Percentiles rank a stretch among this genome's conserved stretches.
phyloP scores from a whole-genome alignment of 139 green algal genomes.

The Yamagishiella unicocca region DNA sequence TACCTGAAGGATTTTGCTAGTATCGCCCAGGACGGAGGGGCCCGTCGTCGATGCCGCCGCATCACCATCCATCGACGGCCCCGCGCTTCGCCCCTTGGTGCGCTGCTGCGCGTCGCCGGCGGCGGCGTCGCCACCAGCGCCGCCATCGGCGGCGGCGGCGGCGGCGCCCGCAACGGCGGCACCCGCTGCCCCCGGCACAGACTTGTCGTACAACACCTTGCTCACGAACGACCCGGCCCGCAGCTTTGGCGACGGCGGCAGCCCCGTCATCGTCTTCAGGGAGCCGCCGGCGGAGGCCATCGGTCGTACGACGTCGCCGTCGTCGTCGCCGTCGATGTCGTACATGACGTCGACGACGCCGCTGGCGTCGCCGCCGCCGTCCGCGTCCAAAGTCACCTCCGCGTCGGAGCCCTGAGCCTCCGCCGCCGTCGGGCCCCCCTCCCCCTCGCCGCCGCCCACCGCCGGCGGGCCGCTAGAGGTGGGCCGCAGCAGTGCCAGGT shows the following conservation, averaged over 20 bases:
- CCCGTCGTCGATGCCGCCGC: not conserved
- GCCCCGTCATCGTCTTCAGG: no score
- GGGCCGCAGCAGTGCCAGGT: not conserved
- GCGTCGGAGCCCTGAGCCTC: not conserved
- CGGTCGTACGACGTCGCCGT: not conserved
- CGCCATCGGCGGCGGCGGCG: not conserved
- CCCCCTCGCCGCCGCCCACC: not conserved
- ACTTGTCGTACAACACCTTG: no score
- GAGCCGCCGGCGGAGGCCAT: not conserved
- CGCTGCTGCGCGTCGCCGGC: not conserved
- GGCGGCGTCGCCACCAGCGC: not conserved
- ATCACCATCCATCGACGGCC: not conserved
- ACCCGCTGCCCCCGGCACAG: not conserved
- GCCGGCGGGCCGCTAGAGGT: not conserved
- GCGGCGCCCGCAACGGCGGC: not conserved
- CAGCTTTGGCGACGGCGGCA: no score
- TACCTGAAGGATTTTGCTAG: slow-evolving; percentile 10
- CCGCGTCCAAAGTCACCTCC: not conserved
- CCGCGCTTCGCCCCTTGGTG: not conserved
- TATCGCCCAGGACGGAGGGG: slow-evolving; percentile 1
- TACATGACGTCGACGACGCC: not conserved
- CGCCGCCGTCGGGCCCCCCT: no score
- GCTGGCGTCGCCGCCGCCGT: not conserved
- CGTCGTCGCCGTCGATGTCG: not conserved
- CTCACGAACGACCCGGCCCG: no score